These are phyloP conservation scores for Ehretia macrophylla DNA, from an alignment of 257 asterid species.

Conservation along the genomic window DNA sequence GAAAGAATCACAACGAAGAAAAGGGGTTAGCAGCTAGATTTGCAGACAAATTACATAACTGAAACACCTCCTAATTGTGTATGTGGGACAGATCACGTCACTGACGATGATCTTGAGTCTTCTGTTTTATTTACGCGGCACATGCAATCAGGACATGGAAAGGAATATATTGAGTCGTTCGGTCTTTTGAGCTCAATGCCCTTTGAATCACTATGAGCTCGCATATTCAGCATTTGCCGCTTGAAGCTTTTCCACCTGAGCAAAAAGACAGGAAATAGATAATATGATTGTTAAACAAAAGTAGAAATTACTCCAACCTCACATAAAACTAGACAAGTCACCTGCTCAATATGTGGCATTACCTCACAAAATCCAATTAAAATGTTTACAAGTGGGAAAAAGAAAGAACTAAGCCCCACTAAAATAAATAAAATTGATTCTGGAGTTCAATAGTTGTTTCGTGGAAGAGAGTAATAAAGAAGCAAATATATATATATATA, in stretches of 20 bases:
- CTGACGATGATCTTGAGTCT: slow-evolving; percentile 48
- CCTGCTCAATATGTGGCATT: too few species aligned
- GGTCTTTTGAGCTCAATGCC: slow-evolving; percentile 86
- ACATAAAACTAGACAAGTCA: neutral
- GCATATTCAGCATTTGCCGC: slow-evolving; percentile 77
- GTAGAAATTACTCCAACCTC: neutral
- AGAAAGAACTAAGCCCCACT: too few species aligned
- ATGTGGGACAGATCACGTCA: slow-evolving; percentile 29
- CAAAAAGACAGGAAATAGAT: slow-evolving; percentile 5
- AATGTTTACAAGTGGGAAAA: too few species aligned
- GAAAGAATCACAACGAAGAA: slow-evolving; percentile 24
- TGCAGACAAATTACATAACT: slow-evolving; percentile 14
- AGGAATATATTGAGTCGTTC: slow-evolving; percentile 74
- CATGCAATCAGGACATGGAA: slow-evolving; percentile 99
- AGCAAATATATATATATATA: too few species aligned
- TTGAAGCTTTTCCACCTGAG: slow-evolving; percentile 95
- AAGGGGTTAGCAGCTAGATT: slow-evolving; percentile 47
- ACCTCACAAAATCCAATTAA: too few species aligned
- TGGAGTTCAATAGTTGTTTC: too few species aligned
- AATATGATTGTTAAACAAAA: neutral
- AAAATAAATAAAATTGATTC: too few species aligned
- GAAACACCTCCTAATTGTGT: slow-evolving; percentile 14
- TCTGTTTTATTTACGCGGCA: slow-evolving; percentile 63
- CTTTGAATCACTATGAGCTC: slow-evolving; percentile 84
- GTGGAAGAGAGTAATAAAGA: too few species aligned